phyloP scores from a whole-genome alignment of 78 protist genomes.

The Protostelium mycophagum region DNA sequence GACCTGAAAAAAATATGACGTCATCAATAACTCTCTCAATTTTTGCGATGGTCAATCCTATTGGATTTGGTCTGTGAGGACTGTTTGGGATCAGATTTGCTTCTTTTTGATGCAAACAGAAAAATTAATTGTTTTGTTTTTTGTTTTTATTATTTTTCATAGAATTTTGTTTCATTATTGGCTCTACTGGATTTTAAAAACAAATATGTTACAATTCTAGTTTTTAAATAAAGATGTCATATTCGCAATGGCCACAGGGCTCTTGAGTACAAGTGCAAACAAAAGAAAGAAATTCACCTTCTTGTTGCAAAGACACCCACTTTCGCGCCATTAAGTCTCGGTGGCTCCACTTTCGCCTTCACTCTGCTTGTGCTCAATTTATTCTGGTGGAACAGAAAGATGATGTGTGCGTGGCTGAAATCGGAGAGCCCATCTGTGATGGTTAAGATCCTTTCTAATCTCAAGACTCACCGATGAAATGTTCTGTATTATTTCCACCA shows the following conservation, averaged over 20 bases:
- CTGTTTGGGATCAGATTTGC: no score
- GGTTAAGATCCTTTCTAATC: neutral
- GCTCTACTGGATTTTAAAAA: no score
- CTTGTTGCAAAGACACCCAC: constrained; percentile 37
- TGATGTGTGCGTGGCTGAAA: constrained; percentile 72
- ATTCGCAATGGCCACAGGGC: no score
- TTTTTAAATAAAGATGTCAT: no score
- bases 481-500: neutral
- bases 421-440: constrained; percentile 15
- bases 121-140: no score
- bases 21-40: constrained; percentile 30
- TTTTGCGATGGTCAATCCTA: constrained; percentile 41
- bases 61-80: constrained; percentile 44
- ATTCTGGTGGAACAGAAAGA: constrained; percentile 62
- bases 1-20: constrained; percentile 53
- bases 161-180: no score
- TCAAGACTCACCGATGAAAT: neutral
- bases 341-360: constrained; percentile 14
- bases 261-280: neutral
- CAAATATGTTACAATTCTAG: no score
- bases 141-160: no score
- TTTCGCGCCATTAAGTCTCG: constrained; percentile 30
- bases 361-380: neutral
- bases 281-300: neutral
- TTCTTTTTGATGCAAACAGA: no score